phyloP scores from a whole-genome alignment of 164 flowering plant genomes.

The Litsea cubeba region DNA sequence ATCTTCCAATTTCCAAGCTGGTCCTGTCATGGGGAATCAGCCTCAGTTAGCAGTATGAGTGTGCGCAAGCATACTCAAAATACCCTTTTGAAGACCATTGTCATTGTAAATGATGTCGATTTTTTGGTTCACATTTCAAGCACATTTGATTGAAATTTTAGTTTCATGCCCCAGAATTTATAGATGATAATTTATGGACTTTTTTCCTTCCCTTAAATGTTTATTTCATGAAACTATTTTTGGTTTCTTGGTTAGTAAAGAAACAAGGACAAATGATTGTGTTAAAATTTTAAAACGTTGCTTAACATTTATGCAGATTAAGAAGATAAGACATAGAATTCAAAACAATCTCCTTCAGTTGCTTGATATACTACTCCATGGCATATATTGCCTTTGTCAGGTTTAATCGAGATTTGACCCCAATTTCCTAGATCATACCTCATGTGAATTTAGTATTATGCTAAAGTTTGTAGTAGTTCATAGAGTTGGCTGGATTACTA shows the following conservation, averaged over 20 bases:
- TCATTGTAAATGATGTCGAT: background rate
- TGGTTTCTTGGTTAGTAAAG: background rate
- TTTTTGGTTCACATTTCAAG: background rate
- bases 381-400: background rate
- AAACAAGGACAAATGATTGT: background rate
- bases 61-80: background rate
- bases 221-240: background rate
- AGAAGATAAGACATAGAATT: background rate
- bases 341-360: background rate
- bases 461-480: background rate
- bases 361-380: background rate
- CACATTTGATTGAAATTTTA: background rate
- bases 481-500: slow-evolving; percentile 54
- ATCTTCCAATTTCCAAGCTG: too few relatives aligned
- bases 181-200: background rate
- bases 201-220: background rate
- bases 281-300: background rate
- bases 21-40: too few relatives aligned
- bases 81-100: background rate
- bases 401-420: background rate
- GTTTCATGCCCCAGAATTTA: background rate
- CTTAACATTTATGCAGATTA: background rate
- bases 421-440: background rate
- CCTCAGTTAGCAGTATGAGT: background rate
- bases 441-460: background rate